These are phyloP conservation scores for Eucalyptus fibrosa DNA, from an alignment of 345 rosid genomes.

Conservation along the genomic window DNA sequence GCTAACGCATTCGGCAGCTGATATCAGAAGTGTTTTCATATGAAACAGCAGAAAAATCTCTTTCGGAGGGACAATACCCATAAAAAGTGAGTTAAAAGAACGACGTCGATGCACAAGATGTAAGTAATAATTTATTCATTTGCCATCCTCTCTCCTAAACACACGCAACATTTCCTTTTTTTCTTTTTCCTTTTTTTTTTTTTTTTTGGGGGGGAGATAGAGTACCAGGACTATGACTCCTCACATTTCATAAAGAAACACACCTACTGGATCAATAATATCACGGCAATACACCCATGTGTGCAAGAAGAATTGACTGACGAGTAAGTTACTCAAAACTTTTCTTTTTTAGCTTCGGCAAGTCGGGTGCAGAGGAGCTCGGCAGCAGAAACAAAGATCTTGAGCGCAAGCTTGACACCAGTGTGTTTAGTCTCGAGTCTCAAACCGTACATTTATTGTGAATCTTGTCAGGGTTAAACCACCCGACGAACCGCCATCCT, in stretches of 20 bases:
- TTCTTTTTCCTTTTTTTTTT: fast-evolving
- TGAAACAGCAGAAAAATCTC: too few relatives aligned
- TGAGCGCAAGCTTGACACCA: slow-evolving; percentile 82
- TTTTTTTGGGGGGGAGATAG: too few relatives aligned
- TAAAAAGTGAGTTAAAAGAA: background rate
- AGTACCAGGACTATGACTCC: background rate
- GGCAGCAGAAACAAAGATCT: slow-evolving; percentile 74
- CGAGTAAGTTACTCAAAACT: too few relatives aligned
- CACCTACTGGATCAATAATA: background rate
- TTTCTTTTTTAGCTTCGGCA: too few relatives aligned
- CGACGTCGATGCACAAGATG: background rate
- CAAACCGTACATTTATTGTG: too few relatives aligned
- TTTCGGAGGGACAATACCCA: background rate
- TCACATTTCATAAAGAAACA: background rate
- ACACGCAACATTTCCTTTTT: too few relatives aligned
- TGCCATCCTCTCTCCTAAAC: background rate
- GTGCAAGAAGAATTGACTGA: too few relatives aligned
- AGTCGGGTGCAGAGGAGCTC: slow-evolving; percentile 20
- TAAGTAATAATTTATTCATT: too few relatives aligned
- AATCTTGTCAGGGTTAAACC: slow-evolving; percentile 99
- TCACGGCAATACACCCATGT: background rate
- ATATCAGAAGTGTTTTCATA: background rate
- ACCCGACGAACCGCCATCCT: too few relatives aligned
- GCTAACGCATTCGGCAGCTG: too few relatives aligned
- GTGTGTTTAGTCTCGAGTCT: slow-evolving; percentile 83